Base-by-base conservation (phyloP, 1,139 yeast genomes). In the Yamadazyma sp. region DNA sequence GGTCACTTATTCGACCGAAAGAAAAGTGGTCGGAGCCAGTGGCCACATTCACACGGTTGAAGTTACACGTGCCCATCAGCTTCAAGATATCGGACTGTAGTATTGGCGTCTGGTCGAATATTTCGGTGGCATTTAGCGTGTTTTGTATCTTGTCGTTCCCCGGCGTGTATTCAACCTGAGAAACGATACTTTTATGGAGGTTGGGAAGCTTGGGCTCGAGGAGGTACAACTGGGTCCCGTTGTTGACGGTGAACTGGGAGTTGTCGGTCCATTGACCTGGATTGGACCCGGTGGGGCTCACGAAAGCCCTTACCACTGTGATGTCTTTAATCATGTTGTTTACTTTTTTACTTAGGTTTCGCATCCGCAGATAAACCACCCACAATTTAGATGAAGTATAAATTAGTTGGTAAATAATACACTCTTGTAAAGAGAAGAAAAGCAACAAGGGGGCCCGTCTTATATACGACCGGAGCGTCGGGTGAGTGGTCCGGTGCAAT, bases 151-250 rank as follows among this genome's bases (percentile, higher is more conserved):
- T 28, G 17, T 28, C 31, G 12, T 27, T 39, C n/a, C 28, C 38
- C 11, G 42, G 14, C 15, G 41, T 34, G 9, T 31, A 34, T 11
- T 41, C 45, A 11, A 39, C 18, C 26, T 38, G 49, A 5, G 53
- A 43, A 25, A 51, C 51, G 22, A 68, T 49, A 10, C 62, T 50
- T 31, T 58, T 60, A 35, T 62, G 66, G 18, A 68, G 52, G n/a
- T 56, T 49, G 2, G 77, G 76, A 5, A 68, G 55, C 41, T 57
- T 61, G 7, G 77, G 76, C 31, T 70, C 76, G 11, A 71, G 48
- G 4, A 70, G 44, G 1, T 66, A 57, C 26, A 72, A 40, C 31
- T 64, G 67, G 14, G 47, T 52, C 4, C 66, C 65, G 41, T 58
- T 60, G 45, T 69, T 71, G 27, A 72, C 55, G 3, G 75, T 66